phyloP scores from a whole-genome alignment of 768 basidiomycete genomes.

The Phlegmacium glaucopus region DNA sequence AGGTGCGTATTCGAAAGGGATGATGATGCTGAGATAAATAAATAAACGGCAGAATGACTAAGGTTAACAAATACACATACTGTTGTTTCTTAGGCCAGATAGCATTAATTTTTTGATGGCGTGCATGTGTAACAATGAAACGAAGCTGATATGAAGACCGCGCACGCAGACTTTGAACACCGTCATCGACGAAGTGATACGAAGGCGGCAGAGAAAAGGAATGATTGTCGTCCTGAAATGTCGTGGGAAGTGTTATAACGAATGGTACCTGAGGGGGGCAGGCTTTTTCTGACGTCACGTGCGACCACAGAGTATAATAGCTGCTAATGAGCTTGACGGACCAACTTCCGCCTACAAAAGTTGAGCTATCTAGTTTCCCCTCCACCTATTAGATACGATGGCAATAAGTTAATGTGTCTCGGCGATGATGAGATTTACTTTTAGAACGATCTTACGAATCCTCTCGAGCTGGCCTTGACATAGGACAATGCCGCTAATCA shows the following conservation, averaged over 20 bases:
- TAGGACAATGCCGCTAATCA: conserved; percentile 40
- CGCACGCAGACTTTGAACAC: conserved; percentile 35
- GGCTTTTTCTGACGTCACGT: conserved; percentile 8
- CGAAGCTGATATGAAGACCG: conserved; percentile 44
- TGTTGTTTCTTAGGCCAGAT: conserved; percentile 44
- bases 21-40: conserved; percentile 35
- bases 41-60: conserved; percentile 1
- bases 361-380: conserved; percentile 37
- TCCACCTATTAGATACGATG: conserved; percentile 30
- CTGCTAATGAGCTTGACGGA: conserved; percentile 30
- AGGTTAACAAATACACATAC: conserved; percentile 28
- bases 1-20: conserved; percentile 52
- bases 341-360: conserved; percentile 35
- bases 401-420: conserved; percentile 1
- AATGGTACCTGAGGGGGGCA: conserved; percentile 40
- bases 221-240: conserved; percentile 35
- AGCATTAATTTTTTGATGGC: conserved; percentile 35
- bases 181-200: conserved; percentile 30
- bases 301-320: conserved; percentile 34
- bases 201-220: conserved; percentile 46
- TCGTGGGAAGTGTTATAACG: conserved; percentile 39
- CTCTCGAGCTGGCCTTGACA: conserved; percentile 36
- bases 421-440: conserved; percentile 30
- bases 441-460: conserved; percentile 40
- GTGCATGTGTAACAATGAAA: conserved; percentile 36